These are phyloP conservation scores for Gremmenia infestans DNA, from an alignment of 2,329 filamentous ascomycete species.

Conservation along the genomic window DNA sequence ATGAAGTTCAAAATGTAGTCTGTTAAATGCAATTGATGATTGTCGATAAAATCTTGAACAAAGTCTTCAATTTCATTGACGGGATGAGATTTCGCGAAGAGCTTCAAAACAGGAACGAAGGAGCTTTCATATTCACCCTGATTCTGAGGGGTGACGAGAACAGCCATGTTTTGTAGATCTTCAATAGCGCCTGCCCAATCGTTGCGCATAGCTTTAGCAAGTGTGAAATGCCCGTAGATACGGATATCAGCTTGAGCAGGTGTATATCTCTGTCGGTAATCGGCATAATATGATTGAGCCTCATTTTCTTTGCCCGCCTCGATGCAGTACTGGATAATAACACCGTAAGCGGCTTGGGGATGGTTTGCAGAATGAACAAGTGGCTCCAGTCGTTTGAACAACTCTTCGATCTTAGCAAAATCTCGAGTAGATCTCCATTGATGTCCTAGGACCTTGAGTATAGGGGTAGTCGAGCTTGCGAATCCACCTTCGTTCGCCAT, in stretches of 20 bases:
- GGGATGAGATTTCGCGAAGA: constrained; percentile 25
- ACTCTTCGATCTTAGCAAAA: constrained; percentile 17
- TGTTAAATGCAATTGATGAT: constrained; percentile 19
- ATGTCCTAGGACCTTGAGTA: constrained; percentile 24
- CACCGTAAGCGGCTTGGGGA: constrained; percentile 25
- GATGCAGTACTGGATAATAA: constrained; percentile 30
- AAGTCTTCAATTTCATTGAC: constrained; percentile 27
- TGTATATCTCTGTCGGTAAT: constrained; percentile 8
- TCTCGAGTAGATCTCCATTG: constrained; percentile 26
- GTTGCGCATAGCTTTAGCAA: constrained; percentile 25
- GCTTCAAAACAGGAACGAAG: constrained; percentile 28
- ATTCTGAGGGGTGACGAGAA: constrained; percentile 3
- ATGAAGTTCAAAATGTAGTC: constrained; percentile 21
- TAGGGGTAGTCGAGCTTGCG: constrained; percentile 18
- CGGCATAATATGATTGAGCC: constrained; percentile 21
- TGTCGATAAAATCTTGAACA: constrained; percentile 18
- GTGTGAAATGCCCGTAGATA: constrained; percentile 30
- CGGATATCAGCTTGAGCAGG: constrained; percentile 13
- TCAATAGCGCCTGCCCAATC: constrained; percentile 28
- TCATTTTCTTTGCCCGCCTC: constrained; percentile 23
- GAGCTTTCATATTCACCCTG: constrained; percentile 13
- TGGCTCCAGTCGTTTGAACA: constrained; percentile 24
- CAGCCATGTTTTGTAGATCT: constrained; percentile 24
- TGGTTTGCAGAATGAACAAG: constrained; percentile 9
- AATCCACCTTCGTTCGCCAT: constrained; percentile 20